Evolutionary conservation across 495 filamentous ascomycete genomes (phyloP).

Genomic region (Podospora appendiculata): DNA sequence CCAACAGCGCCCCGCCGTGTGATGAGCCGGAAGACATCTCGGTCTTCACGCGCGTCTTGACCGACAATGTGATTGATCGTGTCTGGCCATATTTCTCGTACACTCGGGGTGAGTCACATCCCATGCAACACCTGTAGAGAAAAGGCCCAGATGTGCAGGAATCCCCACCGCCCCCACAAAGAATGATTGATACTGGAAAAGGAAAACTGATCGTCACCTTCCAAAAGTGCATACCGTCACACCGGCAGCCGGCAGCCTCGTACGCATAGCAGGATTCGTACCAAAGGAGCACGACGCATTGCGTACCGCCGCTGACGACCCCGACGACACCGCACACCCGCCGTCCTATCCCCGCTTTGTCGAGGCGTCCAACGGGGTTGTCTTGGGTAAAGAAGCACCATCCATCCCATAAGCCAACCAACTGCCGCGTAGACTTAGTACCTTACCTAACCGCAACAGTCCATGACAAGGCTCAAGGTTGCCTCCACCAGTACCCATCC

Average conservation of each 20-base stretch:
- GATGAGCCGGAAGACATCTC: constrained; percentile 32
- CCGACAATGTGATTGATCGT: constrained; percentile 20
- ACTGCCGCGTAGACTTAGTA: too few species aligned
- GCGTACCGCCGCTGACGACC: not conserved
- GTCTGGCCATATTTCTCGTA: constrained; percentile 25
- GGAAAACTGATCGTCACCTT: too few species aligned
- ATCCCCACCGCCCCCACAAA: too few species aligned
- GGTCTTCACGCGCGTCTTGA: constrained; percentile 28
- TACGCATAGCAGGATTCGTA: constrained; percentile 7
- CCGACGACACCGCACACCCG: not conserved
- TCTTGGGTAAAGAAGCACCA: constrained; percentile 5
- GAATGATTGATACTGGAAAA: too few species aligned
- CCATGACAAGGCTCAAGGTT: constrained; percentile 9
- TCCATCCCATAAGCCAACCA: not conserved
- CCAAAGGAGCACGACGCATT: constrained; percentile 1
- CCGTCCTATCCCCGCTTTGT: constrained; percentile 2
- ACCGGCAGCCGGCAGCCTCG: too few species aligned
- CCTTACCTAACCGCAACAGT: constrained; percentile 3
- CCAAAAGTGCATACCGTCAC: too few species aligned
- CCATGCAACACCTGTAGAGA: too few species aligned
- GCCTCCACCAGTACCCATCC: constrained; percentile 19
- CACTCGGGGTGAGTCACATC: constrained; percentile 28
- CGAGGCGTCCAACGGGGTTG: constrained; percentile 18
- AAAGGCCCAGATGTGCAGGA: too few species aligned
- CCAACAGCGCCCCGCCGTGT: too few species aligned